These are phyloP conservation scores for Suhomyces kunorum DNA, from an alignment of 1,139 yeast genomes.

Conservation along the genomic window DNA sequence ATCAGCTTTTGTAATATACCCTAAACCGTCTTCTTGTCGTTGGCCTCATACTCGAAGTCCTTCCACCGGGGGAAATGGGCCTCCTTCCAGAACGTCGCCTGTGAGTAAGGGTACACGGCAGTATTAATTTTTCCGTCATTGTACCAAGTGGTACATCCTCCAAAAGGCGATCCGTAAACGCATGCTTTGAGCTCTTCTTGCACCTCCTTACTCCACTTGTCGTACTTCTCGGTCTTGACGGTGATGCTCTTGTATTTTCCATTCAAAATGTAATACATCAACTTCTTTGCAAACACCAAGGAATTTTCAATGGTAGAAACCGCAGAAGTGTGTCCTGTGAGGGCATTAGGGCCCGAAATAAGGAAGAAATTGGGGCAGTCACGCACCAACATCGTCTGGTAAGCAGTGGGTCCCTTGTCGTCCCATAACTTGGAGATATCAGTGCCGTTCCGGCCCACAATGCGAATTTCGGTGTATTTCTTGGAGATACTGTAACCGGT, in stretches of 20 bases:
- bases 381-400: constrained; percentile 36
- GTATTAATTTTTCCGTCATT: constrained; percentile 29
- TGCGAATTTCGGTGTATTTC: constrained; percentile 23
- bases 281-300: constrained; percentile 26
- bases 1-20: neutral
- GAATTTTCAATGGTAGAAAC: constrained; percentile 45
- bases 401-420: constrained; percentile 37
- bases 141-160: constrained; percentile 50
- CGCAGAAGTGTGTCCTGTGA: constrained; percentile 48
- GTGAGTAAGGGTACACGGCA: constrained; percentile 45
- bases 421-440: constrained; percentile 30
- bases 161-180: constrained; percentile 44
- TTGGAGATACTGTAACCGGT: constrained; percentile 39
- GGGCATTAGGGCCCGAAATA: constrained; percentile 46
- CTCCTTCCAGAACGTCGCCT: constrained; percentile 34
- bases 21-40: constrained; percentile 4
- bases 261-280: constrained; percentile 31
- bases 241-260: constrained; percentile 33
- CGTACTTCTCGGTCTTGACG: constrained; percentile 37
- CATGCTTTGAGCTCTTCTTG: constrained; percentile 31
- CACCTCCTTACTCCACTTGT: constrained; percentile 35
- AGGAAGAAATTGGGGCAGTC: constrained; percentile 40
- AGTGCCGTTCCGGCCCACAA: constrained; percentile 32
- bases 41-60: constrained; percentile 24
- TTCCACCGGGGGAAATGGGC: constrained; percentile 31